Evolutionary conservation across 1,284 basidiomycete species (phyloP), one percentile per base, ranked within the genome.

Genomic region (Moesziomyces aphidis): DNA sequence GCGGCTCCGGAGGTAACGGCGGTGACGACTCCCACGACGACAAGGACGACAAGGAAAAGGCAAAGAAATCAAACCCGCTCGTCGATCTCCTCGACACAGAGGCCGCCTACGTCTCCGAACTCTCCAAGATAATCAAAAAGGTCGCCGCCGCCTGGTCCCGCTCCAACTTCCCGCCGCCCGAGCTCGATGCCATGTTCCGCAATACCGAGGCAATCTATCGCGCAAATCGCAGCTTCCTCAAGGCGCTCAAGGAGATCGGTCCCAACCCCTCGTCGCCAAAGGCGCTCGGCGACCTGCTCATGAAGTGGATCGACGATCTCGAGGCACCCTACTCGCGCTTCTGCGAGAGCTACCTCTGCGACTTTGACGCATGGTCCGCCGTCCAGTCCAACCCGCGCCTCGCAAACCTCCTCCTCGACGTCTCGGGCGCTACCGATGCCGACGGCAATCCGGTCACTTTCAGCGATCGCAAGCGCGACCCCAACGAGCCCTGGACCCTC

Each of bases 121-220:
- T 99, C 46, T 91, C 93, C 23, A 91, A 91, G 53, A 90, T 97
- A 78, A 97, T 99, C 79, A 90, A 98, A 93, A 94, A 93, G 89
- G 93, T 97, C 9, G 97, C 97, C 5, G 91, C 91, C 26, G 97
- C 97, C 57, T 99, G 96, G 96, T 97, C 95, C 15, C 88, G 94
- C 45, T 90, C 91, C 50, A 97, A 97, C 85, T 91, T 99, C 47
- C 96, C 97, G 19, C 97, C 96, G 2, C 89, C 89, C 15, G 92
- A 94, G 79, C 89, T 99, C 43, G 96, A 99, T 85, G 86, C 88
- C 57, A 95, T 99, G 93, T 99, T 99, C 86, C 89, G 96, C 73
- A 91, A 91, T 79, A 89, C 98, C 52, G 96, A 99, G 85, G 89
- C 89, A 23, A 90, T 98, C 23, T 98, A 95, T 87, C 93, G 95